Conservation (phyloP, 345 rosid genomes). For the Gossypium bickii region DNA sequence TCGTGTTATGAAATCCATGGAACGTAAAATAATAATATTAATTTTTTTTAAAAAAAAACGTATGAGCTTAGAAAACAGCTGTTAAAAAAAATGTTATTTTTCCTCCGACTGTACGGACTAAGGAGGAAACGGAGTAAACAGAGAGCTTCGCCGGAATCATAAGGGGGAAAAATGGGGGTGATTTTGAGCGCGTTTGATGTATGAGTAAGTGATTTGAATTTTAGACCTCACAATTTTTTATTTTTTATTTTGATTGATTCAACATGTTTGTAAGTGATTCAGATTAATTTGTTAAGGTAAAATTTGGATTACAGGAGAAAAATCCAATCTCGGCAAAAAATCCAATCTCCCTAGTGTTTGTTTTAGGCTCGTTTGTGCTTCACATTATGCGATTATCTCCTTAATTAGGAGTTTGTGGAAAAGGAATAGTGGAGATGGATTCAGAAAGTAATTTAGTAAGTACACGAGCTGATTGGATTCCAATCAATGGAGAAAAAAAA, state of each 20-base stretch:
- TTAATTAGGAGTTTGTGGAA: background rate
- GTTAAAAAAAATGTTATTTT: too few species aligned
- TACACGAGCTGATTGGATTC: background rate
- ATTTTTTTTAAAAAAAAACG: too few species aligned
- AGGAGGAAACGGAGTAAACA: slow-evolving; percentile 22
- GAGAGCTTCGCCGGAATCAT: background rate
- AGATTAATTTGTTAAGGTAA: background rate
- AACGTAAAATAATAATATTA: too few species aligned
- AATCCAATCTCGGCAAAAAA: background rate
- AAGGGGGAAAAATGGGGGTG: background rate
- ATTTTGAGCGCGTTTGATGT: background rate
- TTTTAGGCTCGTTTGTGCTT: background rate
- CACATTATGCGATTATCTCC: background rate
- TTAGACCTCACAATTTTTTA: background rate
- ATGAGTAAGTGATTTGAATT: background rate
- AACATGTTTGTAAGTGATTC: background rate
- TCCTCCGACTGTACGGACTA: too few species aligned
- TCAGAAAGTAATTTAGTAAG: background rate
- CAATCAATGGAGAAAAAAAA: background rate
- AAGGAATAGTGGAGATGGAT: background rate
- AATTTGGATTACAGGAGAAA: background rate
- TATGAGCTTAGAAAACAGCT: background rate
- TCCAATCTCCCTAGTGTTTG: background rate
- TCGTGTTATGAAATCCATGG: too few species aligned
- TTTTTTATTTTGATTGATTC: background rate